Base-by-base conservation (phyloP, 345 rosid genomes). In the Isatis tinctoria region DNA sequence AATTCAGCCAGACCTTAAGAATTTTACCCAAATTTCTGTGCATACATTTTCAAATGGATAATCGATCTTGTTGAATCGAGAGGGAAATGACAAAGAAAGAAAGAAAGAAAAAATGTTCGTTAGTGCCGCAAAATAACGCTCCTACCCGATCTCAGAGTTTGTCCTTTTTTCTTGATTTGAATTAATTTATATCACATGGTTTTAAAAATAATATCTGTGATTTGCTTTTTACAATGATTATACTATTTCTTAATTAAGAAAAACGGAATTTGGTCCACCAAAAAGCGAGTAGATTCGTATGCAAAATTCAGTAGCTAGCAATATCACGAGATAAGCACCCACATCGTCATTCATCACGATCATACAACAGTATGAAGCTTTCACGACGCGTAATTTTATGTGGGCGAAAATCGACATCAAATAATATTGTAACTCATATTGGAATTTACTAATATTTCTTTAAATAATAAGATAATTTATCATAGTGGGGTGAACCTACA, bases 401-500 rank as follows among this genome's bases (percentile, higher is more conserved):
- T 24, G 58, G 60, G 36, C 16, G 1, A 26, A 75, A 69, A 60
- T 53, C 30, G 79, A 76, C 65, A 54, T 62, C 7, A 53, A 53
- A 62, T 69, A 69, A 18, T 76, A 75, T 52, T 75, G 39, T 52
- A 75, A 26, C 20, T 61, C 79, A 67, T 6, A 49, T 75, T 75
- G 74, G 12, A 10, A 60, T 69, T 41, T 61, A 62, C 26, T 62
- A 69, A 26, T 69, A 53, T 69, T 43, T 69, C 11, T 67, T 51
- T 20, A 24, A 59, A 58, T 74, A 30, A 59, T 57, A 40, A 16
- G 13, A 3, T 36, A 68, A 45, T 73, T 61, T 72, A 6, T 70
- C 22, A 66, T 33, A 30, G 70, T 76, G 79, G 74, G 65, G 65
- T 10, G 74, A 76, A 54, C 70, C 74, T 74, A 74, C 68, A 74